Percentiles rank a stretch among this genome's conserved stretches.
Evolutionary conservation across 805 yeast genomes (phyloP).

Genomic region (Jamesozyma rosinii): DNA sequence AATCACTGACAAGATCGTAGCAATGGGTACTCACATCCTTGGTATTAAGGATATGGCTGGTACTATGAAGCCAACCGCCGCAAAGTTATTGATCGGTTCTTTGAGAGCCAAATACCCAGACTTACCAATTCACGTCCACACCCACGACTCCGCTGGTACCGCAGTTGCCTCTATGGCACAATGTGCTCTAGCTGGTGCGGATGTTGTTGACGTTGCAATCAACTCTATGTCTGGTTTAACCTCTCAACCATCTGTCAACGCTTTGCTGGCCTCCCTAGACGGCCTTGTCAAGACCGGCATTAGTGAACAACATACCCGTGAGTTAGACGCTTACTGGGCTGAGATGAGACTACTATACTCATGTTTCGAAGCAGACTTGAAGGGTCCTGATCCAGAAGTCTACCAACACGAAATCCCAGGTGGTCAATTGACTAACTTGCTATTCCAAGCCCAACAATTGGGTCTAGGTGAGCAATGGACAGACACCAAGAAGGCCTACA

Average conservation of each 20-base stretch:
- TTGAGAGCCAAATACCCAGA: conserved; percentile 83
- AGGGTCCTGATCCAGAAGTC: conserved; percentile 99
- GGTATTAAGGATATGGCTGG: conserved; percentile 99
- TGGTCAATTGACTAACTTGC: conserved; percentile 94
- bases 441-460: conserved; percentile 98
- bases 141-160: conserved; percentile 99
- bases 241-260: conserved; percentile 93
- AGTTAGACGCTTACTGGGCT: conserved; percentile 93
- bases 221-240: conserved; percentile 98
- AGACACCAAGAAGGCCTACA: conserved; percentile 90
- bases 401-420: conserved; percentile 98
- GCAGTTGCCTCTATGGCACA: conserved; percentile 97
- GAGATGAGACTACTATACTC: conserved; percentile 95
- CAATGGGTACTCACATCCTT: conserved; percentile 90
- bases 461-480: conserved; percentile 96
- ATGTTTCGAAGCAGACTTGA: conserved; percentile 95
- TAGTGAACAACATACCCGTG: conserved; percentile 58
- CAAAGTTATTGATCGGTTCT: conserved; percentile 65
- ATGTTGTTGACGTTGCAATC: conserved; percentile 93
- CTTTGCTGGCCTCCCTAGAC: conserved; percentile 84
- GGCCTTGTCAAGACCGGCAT: conserved; percentile 75
- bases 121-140: conserved; percentile 95
- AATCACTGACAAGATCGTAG: conserved; percentile 74
- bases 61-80: conserved; percentile 93
- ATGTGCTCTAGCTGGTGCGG: conserved; percentile 93